Base-by-base conservation (phyloP, 306 rosid genomes). In the Mimosa pudica region DNA sequence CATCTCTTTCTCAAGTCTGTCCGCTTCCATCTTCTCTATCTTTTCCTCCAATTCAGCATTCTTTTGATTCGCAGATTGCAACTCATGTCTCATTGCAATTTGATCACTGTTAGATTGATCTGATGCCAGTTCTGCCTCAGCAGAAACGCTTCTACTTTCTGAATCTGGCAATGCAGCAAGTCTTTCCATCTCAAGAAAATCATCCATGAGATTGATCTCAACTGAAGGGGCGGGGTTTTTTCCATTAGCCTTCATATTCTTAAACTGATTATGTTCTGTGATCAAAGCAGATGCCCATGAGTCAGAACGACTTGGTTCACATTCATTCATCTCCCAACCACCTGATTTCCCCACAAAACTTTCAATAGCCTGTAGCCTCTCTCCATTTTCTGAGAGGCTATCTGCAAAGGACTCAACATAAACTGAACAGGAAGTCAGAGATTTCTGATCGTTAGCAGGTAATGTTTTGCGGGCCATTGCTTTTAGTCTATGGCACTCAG, bases 181-280 rank as follows among this genome's bases (percentile, higher is more conserved):
- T 87, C 77, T 89, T 82, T 91, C 96, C 96, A 91, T 91, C 82
- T 91, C 93, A 48, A 89, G 92, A 71, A 91, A 91, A 83, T 91
- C 96, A 76, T 91, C 93, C 96, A 91, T 86, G 79, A 89, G 81
- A 79, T 80, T 76, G 85, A 91, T 86, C 76, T 88, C 93, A 30
- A 69, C 75, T 20, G 90, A 81, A 81, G 89, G 80, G 35, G 35
- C 86, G 81, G 78, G 79, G 20, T 71, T 86, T 76, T 79, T 82
- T 30, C 72, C 78, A n/a, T 45, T n/a, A 72, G 72, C 48, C 82
- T 75, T 90, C 64, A 77, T 79, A 12, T 73, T 80, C 81, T 78
- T 80, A 73, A 75, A 60, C 12, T 70, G 88, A 78, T 65, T 80
- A 46, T 33, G 78, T 79, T 87, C 84, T n/a, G 79, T 62, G 44